Evolutionary conservation across 2,329 filamentous ascomycete genomes (phyloP).

Genomic region (Decorospora gaudefroyi): DNA sequence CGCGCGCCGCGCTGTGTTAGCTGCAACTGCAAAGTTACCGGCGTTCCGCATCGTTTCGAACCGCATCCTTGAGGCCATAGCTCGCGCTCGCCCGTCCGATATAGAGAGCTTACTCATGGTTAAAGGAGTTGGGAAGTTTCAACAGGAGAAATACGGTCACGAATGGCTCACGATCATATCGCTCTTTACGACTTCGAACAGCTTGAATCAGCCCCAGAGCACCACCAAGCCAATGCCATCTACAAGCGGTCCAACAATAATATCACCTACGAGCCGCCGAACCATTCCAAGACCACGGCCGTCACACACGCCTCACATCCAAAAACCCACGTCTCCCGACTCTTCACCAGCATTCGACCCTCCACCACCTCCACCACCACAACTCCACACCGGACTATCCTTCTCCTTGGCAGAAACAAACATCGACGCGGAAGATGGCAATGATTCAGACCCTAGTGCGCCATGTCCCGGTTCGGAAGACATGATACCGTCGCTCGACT

Average conservation of each 20-base stretch:
- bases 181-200: constrained; percentile 17
- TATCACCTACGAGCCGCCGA: too few species aligned
- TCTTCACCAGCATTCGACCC: constrained; percentile 33
- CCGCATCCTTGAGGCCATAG: constrained; percentile 31
- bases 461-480: constrained; percentile 15
- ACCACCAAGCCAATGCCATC: not conserved
- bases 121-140: constrained; percentile 31
- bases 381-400: constrained; percentile 23
- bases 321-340: constrained; percentile 20
- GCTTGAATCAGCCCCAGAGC: not conserved
- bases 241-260: too few species aligned
- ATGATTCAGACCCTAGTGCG: not conserved
- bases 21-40: constrained; percentile 14
- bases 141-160: constrained; percentile 31
- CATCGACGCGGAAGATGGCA: constrained; percentile 12
- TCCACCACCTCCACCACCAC: constrained; percentile 18
- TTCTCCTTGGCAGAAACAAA: constrained; percentile 31
- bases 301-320: constrained; percentile 6
- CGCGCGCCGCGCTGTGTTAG: constrained; percentile 25
- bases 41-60: constrained; percentile 27
- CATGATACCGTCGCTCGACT: constrained; percentile 25
- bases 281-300: not conserved
- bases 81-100: constrained; percentile 26
- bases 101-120: constrained; percentile 26
- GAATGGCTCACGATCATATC: constrained; percentile 36